Base-by-base conservation (phyloP, 2,329 filamentous ascomycete genomes). In the Rugonectria rugulosa region DNA sequence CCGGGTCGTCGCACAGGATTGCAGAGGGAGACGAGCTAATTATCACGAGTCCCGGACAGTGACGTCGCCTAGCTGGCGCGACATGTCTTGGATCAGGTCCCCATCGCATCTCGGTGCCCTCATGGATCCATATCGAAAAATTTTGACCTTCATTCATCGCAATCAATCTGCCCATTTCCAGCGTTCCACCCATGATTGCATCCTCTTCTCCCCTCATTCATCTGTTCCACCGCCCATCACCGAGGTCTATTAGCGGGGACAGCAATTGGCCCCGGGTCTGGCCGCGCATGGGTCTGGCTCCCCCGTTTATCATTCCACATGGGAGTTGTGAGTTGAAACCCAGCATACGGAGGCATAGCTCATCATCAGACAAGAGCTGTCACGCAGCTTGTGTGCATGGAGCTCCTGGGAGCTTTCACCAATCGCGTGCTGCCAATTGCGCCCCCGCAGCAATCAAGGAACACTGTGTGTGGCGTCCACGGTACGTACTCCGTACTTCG, bases 301-400 rank as follows among this genome's bases (percentile, higher is more conserved):
- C 34, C 41, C 41, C 37, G 19, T 32, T 19, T 31, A 38, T 23
- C 62, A 47, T 55, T 58, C n/a, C 34, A 38, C 27, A 34, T 29
- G 41, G 46, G 50, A 31, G 44, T 54, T 34, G 19, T 19, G 41
- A 10, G 36, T 56, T 64, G 63, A 66, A 64, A 62, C 61, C 36
- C 45, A 26, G 52, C 31, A 52, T n/a, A n/a, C n/a, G n/a, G n/a
- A n/a, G n/a, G n/a, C n/a, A n/a, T 50, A 42, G 29, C 27, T 41
- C 34, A 32, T 57, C 48, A 61, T 63, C 54, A 21, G 45, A 43
- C 60, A 43, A 34, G 32, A 56, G 48, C 48, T 51, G 48, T 55
- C 43, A 34, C 56, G 44, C 47, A 51, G 49, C 48, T 52, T 32
- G 48, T n/a, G n/a, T 48, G 49, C 49, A 51, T 50, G 38, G 48